Percentiles rank a stretch among this genome's conserved stretches.
Evolutionary conservation across 192 early-diverging fungal genomes (phyloP).

Genomic region (Rhizophagus clarus): DNA sequence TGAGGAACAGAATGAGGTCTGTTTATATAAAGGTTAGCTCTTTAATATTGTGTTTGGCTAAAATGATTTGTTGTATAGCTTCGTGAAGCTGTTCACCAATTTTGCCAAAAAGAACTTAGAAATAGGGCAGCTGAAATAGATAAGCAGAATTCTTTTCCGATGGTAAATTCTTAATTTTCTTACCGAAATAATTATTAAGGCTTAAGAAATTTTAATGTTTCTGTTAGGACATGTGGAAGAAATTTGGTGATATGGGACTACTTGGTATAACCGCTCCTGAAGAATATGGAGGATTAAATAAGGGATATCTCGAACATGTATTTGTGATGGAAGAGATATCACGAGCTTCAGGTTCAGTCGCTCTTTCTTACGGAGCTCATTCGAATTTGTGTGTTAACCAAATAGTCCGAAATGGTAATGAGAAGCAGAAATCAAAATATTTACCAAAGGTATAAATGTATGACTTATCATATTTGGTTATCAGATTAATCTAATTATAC

Average conservation of each 20-base stretch:
- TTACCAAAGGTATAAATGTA: conserved; percentile 64
- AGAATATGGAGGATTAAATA: conserved; percentile 83
- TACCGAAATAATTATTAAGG: background rate
- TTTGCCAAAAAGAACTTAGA: conserved; percentile 81
- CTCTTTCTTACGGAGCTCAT: conserved; percentile 92
- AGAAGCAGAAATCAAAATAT: conserved; percentile 86
- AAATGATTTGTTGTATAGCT: conserved; percentile 48
- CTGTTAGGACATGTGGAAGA: conserved; percentile 89
- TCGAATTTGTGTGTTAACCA: conserved; percentile 98
- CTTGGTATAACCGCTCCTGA: conserved; percentile 88
- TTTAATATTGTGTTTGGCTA: background rate
- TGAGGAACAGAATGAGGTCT: conserved; percentile 65
- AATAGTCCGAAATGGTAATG: conserved; percentile 88
- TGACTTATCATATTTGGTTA: too few relatives aligned
- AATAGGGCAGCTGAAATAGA: conserved; percentile 83
- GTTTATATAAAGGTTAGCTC: background rate
- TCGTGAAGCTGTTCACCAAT: conserved; percentile 70
- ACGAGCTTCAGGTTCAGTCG: conserved; percentile 86
- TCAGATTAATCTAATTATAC: too few relatives aligned
- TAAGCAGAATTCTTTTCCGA: conserved; percentile 83
- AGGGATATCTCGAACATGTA: conserved; percentile 91
- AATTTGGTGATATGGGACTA: conserved; percentile 95
- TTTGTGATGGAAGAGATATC: conserved; percentile 94
- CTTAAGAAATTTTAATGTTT: background rate
- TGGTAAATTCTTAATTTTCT: conserved; percentile 43